These are phyloP conservation scores for Cicer chorassanicum DNA, from an alignment of 306 rosid genomes.

Conservation along the genomic window DNA sequence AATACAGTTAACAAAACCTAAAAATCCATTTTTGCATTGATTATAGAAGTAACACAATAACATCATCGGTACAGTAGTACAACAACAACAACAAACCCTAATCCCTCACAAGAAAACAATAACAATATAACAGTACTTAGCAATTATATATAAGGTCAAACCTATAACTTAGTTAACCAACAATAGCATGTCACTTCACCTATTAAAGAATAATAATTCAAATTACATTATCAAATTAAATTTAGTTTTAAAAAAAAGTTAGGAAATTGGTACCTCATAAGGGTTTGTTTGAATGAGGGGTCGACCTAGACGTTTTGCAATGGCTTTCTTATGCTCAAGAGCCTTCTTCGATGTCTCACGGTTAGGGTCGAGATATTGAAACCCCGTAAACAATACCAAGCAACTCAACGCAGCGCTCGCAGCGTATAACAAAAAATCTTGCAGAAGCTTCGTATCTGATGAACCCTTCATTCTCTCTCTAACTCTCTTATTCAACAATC, in stretches of 20 bases:
- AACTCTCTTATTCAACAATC: background rate
- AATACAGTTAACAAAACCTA: background rate
- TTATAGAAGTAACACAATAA: background rate
- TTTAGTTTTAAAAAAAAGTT: background rate
- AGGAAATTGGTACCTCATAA: conserved; percentile 63
- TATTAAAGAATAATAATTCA: background rate
- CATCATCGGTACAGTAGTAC: background rate
- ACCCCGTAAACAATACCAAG: conserved; percentile 74
- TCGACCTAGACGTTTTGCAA: conserved; percentile 92
- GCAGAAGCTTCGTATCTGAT: conserved; percentile 71
- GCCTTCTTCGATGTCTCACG: conserved; percentile 89
- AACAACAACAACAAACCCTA: background rate
- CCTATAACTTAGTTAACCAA: background rate
- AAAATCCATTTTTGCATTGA: background rate
- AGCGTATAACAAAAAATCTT: conserved; percentile 78
- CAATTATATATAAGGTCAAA: background rate
- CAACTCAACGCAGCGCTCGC: conserved; percentile 96
- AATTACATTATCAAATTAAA: background rate
- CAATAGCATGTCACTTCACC: background rate
- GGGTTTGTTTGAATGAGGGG: conserved; percentile 90
- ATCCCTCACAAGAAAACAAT: background rate
- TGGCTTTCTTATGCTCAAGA: conserved; percentile 87
- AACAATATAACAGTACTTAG: background rate
- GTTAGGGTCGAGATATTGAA: conserved; percentile 86
- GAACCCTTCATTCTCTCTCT: conserved; percentile 57